A percentile compares a stretch with the other conserved stretches of the same genome.
These are phyloP conservation scores for Pichia kudriavzevii DNA, from an alignment of 1,139 yeast genomes.

Conservation along the genomic window DNA sequence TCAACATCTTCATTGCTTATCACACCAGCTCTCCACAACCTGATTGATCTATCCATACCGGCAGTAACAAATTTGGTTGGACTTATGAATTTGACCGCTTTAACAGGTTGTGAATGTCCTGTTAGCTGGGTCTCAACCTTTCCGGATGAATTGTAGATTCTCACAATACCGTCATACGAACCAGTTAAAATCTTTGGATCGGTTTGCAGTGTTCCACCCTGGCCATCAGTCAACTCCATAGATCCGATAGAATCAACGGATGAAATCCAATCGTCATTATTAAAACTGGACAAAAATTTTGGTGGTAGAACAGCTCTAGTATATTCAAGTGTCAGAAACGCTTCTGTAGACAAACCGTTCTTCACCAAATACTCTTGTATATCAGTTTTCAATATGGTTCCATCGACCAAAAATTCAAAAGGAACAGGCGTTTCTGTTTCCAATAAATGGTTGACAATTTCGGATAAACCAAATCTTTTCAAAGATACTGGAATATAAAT, in stretches of 20 bases:
- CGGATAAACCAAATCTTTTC: constrained; percentile 88
- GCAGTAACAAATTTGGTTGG: constrained; percentile 73
- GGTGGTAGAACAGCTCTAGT: constrained; percentile 94
- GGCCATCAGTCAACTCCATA: constrained; percentile 23
- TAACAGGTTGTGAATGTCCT: constrained; percentile 85
- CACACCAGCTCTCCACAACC: constrained; percentile 77
- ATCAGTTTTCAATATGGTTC: constrained; percentile 68
- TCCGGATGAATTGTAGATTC: constrained; percentile 86
- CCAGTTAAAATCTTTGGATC: constrained; percentile 70
- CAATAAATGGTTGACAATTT: constrained; percentile 84
- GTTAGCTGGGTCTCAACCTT: constrained; percentile 69
- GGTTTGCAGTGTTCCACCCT: constrained; percentile 26
- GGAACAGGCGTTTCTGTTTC: constrained; percentile 62
- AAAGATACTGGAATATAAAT: constrained; percentile 79
- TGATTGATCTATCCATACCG: constrained; percentile 81
- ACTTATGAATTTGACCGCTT: constrained; percentile 71
- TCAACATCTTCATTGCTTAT: constrained; percentile 39
- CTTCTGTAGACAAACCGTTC: constrained; percentile 78
- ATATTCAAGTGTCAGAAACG: constrained; percentile 74
- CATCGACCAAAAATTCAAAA: constrained; percentile 87
- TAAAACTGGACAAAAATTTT: constrained; percentile 75
- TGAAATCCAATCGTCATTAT: constrained; percentile 95
- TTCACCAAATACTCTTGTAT: constrained; percentile 69
- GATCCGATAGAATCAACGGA: constrained; percentile 48
- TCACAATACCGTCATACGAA: constrained; percentile 87